Evolutionary conservation across 306 rosid species (phyloP), one percentile per base, ranked within the genome.

Genomic region (Mimosa pudica): DNA sequence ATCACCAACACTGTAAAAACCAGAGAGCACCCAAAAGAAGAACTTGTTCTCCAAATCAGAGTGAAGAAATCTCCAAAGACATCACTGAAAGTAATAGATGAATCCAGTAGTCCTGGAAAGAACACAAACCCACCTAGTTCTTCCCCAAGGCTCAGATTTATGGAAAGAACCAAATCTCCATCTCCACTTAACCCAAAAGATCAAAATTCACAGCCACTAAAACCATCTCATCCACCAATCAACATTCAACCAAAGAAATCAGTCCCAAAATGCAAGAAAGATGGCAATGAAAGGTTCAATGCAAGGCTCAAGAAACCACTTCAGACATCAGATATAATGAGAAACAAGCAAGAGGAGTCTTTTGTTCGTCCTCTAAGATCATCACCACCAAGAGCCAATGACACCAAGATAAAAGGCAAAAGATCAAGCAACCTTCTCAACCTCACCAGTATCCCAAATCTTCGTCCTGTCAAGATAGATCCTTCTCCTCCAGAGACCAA

Each of bases 291-390:
- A 35, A 87, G 81, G 73, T 72, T 80, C 71, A 67, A 84, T 82
- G 74, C 86, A n/a, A 60, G 86, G 79, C 60, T 75, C 18, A 89
- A 72, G 65, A 94, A 85, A 73, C 78, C 84, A 72, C 82, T 78
- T 24, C 90, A 88, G 78, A 74, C 84, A 71, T 80, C 88, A 70
- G 80, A 68, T 30, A 38, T 75, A 45, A 67, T 86, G 42, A 80
- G 84, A 80, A 88, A 77, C 77, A 86, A 84, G 87, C 88, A 91
- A 82, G 90, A 93, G 60, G 98, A 91, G 79, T 70, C 94, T 36
- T 95, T 91, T 75, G 90, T 95, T 6, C 86, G 90, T 78, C 75
- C 90, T 78, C 75, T 89, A 1, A 57, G 63, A n/a, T 18, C 90
- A 73, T 78, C 89, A 36, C 62, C 90, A 10, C 52, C 83, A 12